These are phyloP conservation scores for Phyllachora maydis DNA, from an alignment of 2,329 filamentous ascomycete species.

Conservation along the genomic window DNA sequence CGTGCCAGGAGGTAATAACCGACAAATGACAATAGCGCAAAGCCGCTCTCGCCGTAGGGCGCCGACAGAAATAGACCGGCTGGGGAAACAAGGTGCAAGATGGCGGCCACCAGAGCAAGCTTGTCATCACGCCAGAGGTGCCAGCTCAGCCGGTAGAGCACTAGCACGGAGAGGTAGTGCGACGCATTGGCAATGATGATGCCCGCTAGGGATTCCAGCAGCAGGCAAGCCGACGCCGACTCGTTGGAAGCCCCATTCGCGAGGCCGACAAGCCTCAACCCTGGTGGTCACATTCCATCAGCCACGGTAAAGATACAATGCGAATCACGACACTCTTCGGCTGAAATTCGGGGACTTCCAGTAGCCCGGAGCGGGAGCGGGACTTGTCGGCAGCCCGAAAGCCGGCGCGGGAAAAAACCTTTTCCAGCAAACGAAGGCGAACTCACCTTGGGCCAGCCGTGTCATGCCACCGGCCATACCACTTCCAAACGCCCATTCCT, in stretches of 20 bases:
- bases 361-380: too few species aligned
- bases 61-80: slow-evolving; percentile 79
- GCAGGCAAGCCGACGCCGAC: background rate
- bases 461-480: too few species aligned
- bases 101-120: slow-evolving; percentile 47
- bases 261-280: too few species aligned
- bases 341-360: too few species aligned
- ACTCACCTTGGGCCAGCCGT: too few species aligned
- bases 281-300: too few species aligned
- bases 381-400: too few species aligned
- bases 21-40: slow-evolving; percentile 54
- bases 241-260: too few species aligned
- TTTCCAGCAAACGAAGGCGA: too few species aligned
- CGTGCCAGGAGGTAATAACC: slow-evolving; percentile 52
- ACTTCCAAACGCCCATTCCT: slow-evolving; percentile 65
- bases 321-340: too few species aligned
- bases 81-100: slow-evolving; percentile 66
- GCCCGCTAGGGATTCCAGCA: slow-evolving; percentile 25
- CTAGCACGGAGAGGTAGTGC: slow-evolving; percentile 56
- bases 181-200: slow-evolving; percentile 49
- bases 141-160: slow-evolving; percentile 44
- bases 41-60: slow-evolving; percentile 65
- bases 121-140: slow-evolving; percentile 23
- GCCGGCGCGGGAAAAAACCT: too few species aligned
- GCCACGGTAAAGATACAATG: too few species aligned